These are phyloP conservation scores for Lachnellula subtilissima DNA, from an alignment of 2,329 filamentous ascomycete species.

Conservation along the genomic window DNA sequence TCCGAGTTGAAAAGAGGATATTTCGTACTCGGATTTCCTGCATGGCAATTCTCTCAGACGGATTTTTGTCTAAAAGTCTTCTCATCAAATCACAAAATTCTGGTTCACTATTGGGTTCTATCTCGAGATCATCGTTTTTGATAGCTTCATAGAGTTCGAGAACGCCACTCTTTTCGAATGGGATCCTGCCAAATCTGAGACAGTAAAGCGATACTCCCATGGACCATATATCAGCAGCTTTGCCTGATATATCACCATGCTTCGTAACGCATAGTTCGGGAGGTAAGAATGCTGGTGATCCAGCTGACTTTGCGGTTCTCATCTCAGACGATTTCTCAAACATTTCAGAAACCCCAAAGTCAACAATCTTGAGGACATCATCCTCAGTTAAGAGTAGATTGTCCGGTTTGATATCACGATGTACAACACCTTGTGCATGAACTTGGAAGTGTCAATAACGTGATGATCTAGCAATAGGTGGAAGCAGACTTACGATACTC, in stretches of 20 bases:
- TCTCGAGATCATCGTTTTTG: constrained; percentile 58
- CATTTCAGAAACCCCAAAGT: constrained; percentile 99
- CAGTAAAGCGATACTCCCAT: constrained; percentile 97
- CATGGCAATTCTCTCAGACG: constrained; percentile 78
- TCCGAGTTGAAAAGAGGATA: neutral
- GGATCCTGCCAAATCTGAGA: constrained; percentile 80
- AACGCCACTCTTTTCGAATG: constrained; percentile 74
- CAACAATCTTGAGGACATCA: constrained; percentile 92
- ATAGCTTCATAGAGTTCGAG: constrained; percentile 90
- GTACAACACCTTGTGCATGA: constrained; percentile 89
- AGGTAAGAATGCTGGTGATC: constrained; percentile 89
- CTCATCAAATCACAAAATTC: constrained; percentile 71
- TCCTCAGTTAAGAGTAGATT: constrained; percentile 88
- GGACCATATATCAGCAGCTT: constrained; percentile 93
- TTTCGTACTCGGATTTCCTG: constrained; percentile 67
- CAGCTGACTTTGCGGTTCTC: constrained; percentile 88
- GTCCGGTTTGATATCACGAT: constrained; percentile 96
- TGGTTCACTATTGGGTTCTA: constrained; percentile 60
- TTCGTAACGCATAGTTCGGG: constrained; percentile 85
- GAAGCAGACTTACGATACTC: constrained; percentile 68
- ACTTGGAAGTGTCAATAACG: constrained; percentile 46
- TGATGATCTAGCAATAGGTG: neutral
- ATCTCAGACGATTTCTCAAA: constrained; percentile 85
- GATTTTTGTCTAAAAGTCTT: constrained; percentile 78
- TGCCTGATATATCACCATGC: constrained; percentile 83